Evolutionary conservation across 2,329 filamentous ascomycete genomes (phyloP), one percentile per base, ranked within the genome.

Genomic region (Botrytis fragariae): DNA sequence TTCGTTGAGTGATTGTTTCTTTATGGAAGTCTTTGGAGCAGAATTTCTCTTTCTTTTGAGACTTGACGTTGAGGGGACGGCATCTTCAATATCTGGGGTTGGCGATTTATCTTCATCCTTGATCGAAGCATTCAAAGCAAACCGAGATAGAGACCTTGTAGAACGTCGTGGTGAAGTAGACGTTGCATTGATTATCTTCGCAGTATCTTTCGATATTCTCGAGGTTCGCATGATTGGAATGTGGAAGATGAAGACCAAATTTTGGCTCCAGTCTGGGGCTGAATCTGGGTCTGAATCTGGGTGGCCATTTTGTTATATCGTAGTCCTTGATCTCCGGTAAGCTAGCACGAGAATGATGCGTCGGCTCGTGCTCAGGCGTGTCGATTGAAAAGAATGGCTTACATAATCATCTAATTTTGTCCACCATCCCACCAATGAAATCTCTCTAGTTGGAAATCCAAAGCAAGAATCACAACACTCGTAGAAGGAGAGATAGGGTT

Each of bases 11-110:
- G 84, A 82, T 78, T 87, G 89, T 54, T 85, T 85, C 78, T 88
- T 89, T 51, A 81, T 79, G 32, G 75, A 74, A 14, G 37, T 20
- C 16, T 29, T 60, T 25, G 68, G 69, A 4, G 81, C 42, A 4
- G 37, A 9, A 22, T 29, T 83, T 74, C 84, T 83, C 77, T 87
- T 89, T 54, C 85, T 85, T 78, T 88, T 89, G 22, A 81, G 79
- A 35, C 74, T 75, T 1, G 42, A 54, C 8, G 32, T 67, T 32
- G 72, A 73, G 8, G 82, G 72, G 78, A 85, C 72, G 79, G 77
- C 77, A 84, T 91, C 89, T 82, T 91, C 89, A 73, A 91, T 90
- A 77, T 91, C 88, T 61, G 76, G 68, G 14, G 75, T 72, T 22
- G 63, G 64, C 35, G 65, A 72, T 54, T 61, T 60, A 20, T 77